Evolutionary conservation across 164 flowering plant species (phyloP).

Genomic region (Tinospora cordifolia): DNA sequence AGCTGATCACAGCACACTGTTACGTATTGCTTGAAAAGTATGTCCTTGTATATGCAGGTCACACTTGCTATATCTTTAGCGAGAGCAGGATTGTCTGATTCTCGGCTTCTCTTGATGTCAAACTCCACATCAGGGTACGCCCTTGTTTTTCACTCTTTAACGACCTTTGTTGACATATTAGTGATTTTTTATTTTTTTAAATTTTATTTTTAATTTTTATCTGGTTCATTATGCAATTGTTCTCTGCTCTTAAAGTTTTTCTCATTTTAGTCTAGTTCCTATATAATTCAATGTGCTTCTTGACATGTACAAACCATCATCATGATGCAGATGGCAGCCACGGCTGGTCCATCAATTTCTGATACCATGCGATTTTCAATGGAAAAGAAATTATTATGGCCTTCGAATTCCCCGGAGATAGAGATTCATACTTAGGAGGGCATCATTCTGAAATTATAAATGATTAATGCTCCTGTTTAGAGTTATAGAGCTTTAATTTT

Average conservation of each 20-base stretch:
- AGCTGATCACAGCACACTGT: not conserved
- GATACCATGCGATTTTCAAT: too few relatives aligned
- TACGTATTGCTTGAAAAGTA: not conserved
- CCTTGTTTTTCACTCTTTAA: not conserved
- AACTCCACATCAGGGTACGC: slow-evolving; percentile 30
- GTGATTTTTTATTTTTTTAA: not conserved
- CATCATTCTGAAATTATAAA: too few relatives aligned
- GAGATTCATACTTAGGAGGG: too few relatives aligned
- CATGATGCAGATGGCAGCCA: too few relatives aligned
- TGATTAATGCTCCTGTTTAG: too few relatives aligned
- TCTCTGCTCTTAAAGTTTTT: not conserved
- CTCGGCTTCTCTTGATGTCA: slow-evolving; percentile 20
- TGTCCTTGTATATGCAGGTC: slow-evolving; percentile 24
- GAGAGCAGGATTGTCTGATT: slow-evolving; percentile 20
- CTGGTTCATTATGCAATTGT: not conserved
- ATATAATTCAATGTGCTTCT: too few relatives aligned
- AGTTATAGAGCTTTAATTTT: too few relatives aligned
- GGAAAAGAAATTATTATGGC: too few relatives aligned
- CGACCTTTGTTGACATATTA: not conserved
- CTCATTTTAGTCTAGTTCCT: not conserved
- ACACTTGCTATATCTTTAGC: slow-evolving; percentile 19
- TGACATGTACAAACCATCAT: too few relatives aligned
- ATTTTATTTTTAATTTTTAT: too few relatives aligned
- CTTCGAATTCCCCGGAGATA: too few relatives aligned
- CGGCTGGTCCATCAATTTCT: too few relatives aligned